Conservation (phyloP, 148 eudicot genomes). For the Rhododendron simsii region DNA sequence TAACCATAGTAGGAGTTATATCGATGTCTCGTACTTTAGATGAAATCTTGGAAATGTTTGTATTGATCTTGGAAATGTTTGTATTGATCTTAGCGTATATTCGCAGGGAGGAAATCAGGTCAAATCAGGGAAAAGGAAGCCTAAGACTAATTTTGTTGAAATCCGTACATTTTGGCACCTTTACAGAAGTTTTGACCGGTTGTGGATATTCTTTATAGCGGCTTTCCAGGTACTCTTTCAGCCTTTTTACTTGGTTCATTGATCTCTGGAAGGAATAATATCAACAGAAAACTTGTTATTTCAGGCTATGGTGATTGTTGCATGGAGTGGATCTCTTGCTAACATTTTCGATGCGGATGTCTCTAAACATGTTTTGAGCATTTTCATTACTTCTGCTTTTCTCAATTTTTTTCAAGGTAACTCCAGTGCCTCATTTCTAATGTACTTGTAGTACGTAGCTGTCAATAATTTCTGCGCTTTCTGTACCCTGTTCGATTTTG, state of each 20-base stretch:
- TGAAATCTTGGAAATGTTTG: background rate
- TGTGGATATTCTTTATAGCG: constrained; percentile 86
- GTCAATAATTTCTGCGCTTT: background rate
- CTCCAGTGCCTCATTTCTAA: background rate
- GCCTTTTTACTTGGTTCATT: background rate
- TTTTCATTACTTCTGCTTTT: constrained; percentile 82
- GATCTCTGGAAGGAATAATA: constrained; percentile 6
- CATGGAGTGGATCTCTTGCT: constrained; percentile 70
- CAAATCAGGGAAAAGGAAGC: constrained; percentile 58
- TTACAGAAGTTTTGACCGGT: constrained; percentile 83
- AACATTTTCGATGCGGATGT: constrained; percentile 61
- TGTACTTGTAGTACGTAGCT: background rate
- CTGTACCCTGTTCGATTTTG: background rate
- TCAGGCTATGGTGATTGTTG: constrained; percentile 92
- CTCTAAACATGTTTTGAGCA: constrained; percentile 70
- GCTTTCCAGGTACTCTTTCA: constrained; percentile 74
- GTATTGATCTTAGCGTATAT: background rate
- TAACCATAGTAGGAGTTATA: background rate
- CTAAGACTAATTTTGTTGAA: constrained; percentile 93
- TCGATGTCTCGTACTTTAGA: background rate
- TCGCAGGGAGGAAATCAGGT: constrained; percentile 52
- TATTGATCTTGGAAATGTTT: background rate
- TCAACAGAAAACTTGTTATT: constrained; percentile 10
- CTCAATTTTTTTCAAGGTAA: constrained; percentile 90
- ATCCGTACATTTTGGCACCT: constrained; percentile 91